Evolutionary conservation across 176 grass and related monocot genomes (phyloP).

Genomic region (Oryza meridionalis): DNA sequence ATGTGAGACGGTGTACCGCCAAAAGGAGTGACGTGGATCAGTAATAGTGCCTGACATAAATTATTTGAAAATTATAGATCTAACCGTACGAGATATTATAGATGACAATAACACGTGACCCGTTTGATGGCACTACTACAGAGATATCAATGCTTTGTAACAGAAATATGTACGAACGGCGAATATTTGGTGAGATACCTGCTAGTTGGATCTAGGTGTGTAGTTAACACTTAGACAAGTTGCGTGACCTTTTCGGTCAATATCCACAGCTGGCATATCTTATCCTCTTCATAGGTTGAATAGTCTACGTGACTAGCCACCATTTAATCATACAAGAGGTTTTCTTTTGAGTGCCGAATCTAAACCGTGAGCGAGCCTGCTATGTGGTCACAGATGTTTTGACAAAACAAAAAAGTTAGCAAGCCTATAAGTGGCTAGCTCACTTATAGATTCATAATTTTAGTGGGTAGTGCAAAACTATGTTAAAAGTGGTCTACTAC

Average conservation of each 20-base stretch:
- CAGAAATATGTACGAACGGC: neutral
- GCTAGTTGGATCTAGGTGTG: accelerated
- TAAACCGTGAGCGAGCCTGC: neutral
- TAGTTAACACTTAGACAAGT: neutral
- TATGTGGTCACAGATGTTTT: neutral
- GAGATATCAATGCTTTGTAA: neutral
- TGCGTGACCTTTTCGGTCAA: neutral
- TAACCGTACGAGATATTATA: neutral
- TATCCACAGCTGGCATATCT: neutral
- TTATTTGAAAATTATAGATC: neutral
- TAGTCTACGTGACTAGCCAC: neutral
- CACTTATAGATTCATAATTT: neutral
- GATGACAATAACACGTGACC: accelerated
- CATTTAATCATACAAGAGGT: neutral
- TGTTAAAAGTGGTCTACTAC: neutral
- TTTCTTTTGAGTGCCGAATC: neutral
- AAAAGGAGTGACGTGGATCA: neutral
- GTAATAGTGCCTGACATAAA: neutral
- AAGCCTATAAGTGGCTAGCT: neutral
- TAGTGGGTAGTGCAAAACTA: neutral
- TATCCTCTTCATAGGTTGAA: neutral
- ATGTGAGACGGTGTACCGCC: too few relatives aligned
- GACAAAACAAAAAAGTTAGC: neutral
- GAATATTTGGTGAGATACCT: neutral
- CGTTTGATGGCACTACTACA: neutral